phyloP scores from a whole-genome alignment of 805 yeast species.

The Pichia pseudocactophila region DNA sequence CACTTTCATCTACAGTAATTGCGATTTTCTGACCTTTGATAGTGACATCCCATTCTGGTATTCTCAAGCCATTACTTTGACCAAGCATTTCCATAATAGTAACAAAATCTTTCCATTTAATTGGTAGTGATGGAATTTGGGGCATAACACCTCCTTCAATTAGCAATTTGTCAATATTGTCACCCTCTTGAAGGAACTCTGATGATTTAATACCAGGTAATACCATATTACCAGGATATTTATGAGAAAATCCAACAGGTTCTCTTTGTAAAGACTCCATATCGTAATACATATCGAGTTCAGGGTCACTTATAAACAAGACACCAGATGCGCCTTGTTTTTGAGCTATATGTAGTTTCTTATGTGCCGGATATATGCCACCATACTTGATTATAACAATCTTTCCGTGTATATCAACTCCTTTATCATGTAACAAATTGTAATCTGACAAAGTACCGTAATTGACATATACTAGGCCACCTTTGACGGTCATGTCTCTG shows the following conservation, averaged over 20 bases:
- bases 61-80: conserved; percentile 31
- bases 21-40: conserved; percentile 23
- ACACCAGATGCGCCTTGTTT: conserved; percentile 53
- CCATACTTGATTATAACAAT: conserved; percentile 59
- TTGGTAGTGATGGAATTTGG: conserved; percentile 66
- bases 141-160: conserved; percentile 48
- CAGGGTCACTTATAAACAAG: conserved; percentile 49
- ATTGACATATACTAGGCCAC: conserved; percentile 53
- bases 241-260: conserved; percentile 48
- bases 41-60: conserved; percentile 28
- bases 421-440: conserved; percentile 27
- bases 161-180: conserved; percentile 33
- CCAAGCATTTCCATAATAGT: conserved; percentile 30
- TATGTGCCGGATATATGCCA: conserved; percentile 35
- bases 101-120: conserved; percentile 64
- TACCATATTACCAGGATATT: conserved; percentile 68
- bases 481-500: conserved; percentile 45
- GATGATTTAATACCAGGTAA: conserved; percentile 62
- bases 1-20: conserved; percentile 37
- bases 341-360: conserved; percentile 48
- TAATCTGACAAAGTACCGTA: conserved; percentile 57
- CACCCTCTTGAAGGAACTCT: conserved; percentile 27
- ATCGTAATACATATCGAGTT: conserved; percentile 20
- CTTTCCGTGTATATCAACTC: conserved; percentile 36
- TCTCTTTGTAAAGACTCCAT: conserved; percentile 43